These are phyloP conservation scores for Leptographium radiaticola DNA, from an alignment of 2,329 filamentous ascomycete species.

Conservation along the genomic window DNA sequence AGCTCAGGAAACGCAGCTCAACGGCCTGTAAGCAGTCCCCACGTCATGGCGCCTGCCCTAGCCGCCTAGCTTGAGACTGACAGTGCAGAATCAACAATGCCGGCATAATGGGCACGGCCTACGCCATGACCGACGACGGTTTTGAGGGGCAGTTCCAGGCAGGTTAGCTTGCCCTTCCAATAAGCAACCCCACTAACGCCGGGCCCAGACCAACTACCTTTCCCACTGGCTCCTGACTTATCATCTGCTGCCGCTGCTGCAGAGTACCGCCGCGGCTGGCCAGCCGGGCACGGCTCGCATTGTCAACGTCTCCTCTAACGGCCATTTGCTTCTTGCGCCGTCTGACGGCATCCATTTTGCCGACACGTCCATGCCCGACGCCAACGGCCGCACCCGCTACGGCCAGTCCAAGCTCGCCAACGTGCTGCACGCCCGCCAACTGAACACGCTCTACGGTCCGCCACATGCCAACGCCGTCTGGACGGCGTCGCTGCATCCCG, in stretches of 20 bases:
- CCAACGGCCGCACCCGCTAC: slow-evolving; percentile 5
- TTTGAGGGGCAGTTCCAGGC: slow-evolving; percentile 22
- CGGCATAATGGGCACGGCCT: slow-evolving; percentile 19
- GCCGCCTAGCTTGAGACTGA: not conserved
- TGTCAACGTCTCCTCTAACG: slow-evolving; percentile 9
- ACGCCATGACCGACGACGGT: slow-evolving; percentile 20
- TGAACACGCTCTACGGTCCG: slow-evolving; percentile 6
- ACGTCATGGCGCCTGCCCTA: not conserved
- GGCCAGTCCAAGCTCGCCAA: slow-evolving; percentile 11
- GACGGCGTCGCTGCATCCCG: slow-evolving; percentile 7
- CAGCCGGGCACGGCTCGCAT: slow-evolving; percentile 13
- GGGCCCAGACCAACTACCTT: slow-evolving; percentile 26
- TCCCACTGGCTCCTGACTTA: slow-evolving; percentile 27
- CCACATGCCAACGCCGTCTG: slow-evolving; percentile 3
- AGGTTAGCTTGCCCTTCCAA: not conserved
- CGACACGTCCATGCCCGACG: slow-evolving; percentile 3
- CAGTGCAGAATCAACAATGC: slow-evolving; percentile 16
- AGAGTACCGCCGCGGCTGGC: slow-evolving; percentile 15
- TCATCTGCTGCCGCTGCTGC: slow-evolving; percentile 23
- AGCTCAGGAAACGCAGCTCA: slow-evolving; percentile 15
- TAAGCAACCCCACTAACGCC: not conserved
- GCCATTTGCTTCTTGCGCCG: slow-evolving; percentile 2
- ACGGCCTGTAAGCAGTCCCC: slow-evolving; percentile 14
- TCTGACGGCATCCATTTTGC: slow-evolving; percentile 7
- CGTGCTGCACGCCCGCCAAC: slow-evolving; percentile 6